phyloP scores from a whole-genome alignment of 2,329 filamentous ascomycete genomes.

The Pyrenochaeta sp. region DNA sequence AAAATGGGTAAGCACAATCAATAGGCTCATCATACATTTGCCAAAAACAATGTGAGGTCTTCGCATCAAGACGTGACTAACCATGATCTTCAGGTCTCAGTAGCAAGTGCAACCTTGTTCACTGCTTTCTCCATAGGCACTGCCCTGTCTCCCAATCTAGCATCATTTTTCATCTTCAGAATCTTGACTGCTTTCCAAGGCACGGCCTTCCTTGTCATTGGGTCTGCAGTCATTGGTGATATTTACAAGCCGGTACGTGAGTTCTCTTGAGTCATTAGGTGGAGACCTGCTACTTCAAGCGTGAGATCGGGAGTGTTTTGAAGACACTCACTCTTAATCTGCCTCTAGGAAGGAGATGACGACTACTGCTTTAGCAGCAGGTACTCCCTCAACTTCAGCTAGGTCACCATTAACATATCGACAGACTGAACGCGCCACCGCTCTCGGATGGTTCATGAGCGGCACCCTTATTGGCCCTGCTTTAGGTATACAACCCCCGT shows the following conservation, averaged over 20 bases:
- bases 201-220: slow-evolving; percentile 76
- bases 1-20: slow-evolving; percentile 57
- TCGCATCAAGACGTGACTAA: slow-evolving; percentile 16
- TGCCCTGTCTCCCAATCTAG: slow-evolving; percentile 74
- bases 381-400: slow-evolving; percentile 8
- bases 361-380: slow-evolving; percentile 12
- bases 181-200: slow-evolving; percentile 78
- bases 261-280: neutral
- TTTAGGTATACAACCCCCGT: slow-evolving; percentile 22
- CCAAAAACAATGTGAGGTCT: neutral
- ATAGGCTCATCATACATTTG: slow-evolving; percentile 1
- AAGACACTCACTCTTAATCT: too few species aligned
- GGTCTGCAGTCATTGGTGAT: slow-evolving; percentile 71
- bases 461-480: slow-evolving; percentile 74
- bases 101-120: slow-evolving; percentile 69
- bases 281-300: neutral
- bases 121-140: slow-evolving; percentile 74
- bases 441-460: slow-evolving; percentile 75
- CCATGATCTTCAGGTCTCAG: slow-evolving; percentile 56
- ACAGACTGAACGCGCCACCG: slow-evolving; percentile 72
- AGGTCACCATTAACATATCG: slow-evolving; percentile 53
- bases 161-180: slow-evolving; percentile 76
- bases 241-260: slow-evolving; percentile 54
- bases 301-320: too few species aligned
- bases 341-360: neutral